These are phyloP conservation scores for Penicillium coprophilum DNA, from an alignment of 495 filamentous ascomycete species.

Conservation along the genomic window DNA sequence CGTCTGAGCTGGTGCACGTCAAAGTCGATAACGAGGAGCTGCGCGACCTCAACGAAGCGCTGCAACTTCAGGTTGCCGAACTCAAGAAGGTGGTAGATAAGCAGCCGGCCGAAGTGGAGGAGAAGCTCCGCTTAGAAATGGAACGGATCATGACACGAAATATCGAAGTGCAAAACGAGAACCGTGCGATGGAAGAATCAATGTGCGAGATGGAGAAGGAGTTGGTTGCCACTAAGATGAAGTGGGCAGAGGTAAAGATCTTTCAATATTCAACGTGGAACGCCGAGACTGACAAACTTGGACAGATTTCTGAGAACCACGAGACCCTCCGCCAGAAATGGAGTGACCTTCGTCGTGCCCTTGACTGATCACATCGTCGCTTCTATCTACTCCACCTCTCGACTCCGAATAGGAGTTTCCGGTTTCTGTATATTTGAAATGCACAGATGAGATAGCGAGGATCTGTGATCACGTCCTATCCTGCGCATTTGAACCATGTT, in stretches of 20 bases:
- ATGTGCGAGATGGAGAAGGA: slow-evolving; percentile 93
- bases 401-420: neutral
- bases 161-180: slow-evolving; percentile 91
- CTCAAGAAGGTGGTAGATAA: slow-evolving; percentile 80
- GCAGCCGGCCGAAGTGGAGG: slow-evolving; percentile 87
- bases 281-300: slow-evolving; percentile 16
- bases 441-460: slow-evolving; percentile 11
- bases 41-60: slow-evolving; percentile 80
- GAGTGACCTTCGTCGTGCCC: slow-evolving; percentile 73
- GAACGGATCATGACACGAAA: slow-evolving; percentile 91
- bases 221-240: slow-evolving; percentile 92
- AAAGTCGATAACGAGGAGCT: slow-evolving; percentile 94
- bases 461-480: slow-evolving; percentile 26
- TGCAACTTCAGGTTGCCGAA: slow-evolving; percentile 79
- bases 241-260: slow-evolving; percentile 78
- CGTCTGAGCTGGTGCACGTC: slow-evolving; percentile 82
- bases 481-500: slow-evolving; percentile 9
- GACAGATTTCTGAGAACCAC: slow-evolving; percentile 59
- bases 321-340: slow-evolving; percentile 77
- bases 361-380: slow-evolving; percentile 39
- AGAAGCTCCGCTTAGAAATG: slow-evolving; percentile 78
- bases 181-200: slow-evolving; percentile 81
- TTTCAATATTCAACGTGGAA: neutral
- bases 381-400: neutral
- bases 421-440: slow-evolving; percentile 31